Evolutionary conservation across 306 rosid species (phyloP).

Genomic region (Prunus salicina): DNA sequence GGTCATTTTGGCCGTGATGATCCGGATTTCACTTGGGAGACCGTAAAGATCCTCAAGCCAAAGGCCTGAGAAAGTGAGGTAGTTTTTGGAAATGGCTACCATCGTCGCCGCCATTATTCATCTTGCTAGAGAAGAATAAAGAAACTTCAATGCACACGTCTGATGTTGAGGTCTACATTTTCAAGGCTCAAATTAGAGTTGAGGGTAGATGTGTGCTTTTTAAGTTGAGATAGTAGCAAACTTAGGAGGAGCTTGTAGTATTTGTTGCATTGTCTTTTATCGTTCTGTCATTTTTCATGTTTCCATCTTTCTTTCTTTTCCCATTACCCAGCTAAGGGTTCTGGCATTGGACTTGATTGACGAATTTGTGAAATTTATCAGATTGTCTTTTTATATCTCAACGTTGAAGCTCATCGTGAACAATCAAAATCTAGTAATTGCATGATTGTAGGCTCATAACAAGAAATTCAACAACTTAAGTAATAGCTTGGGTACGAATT

Average conservation of each 20-base stretch:
- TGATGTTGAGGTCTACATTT: conserved; percentile 22
- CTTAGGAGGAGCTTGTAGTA: conserved; percentile 30
- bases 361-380: conserved; percentile 5
- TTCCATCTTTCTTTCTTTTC: background rate
- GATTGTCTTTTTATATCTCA: background rate
- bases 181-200: conserved; percentile 24
- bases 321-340: conserved; percentile 27
- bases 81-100: conserved; percentile 26
- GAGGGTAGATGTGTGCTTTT: conserved; percentile 29
- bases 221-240: conserved; percentile 27
- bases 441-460: background rate
- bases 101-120: conserved; percentile 31
- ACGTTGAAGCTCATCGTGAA: background rate
- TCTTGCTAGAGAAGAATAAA: conserved; percentile 34
- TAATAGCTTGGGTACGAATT: background rate
- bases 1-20: conserved; percentile 82
- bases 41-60: conserved; percentile 62
- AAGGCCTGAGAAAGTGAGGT: conserved; percentile 44
- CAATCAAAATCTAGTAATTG: background rate
- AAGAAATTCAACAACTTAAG: too few relatives aligned
- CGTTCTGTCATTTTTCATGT: background rate
- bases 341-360: conserved; percentile 24
- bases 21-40: conserved; percentile 82
- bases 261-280: conserved; percentile 14
- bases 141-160: conserved; percentile 37